phyloP scores from a whole-genome alignment of 768 basidiomycete species.

The Astraeus odoratus region DNA sequence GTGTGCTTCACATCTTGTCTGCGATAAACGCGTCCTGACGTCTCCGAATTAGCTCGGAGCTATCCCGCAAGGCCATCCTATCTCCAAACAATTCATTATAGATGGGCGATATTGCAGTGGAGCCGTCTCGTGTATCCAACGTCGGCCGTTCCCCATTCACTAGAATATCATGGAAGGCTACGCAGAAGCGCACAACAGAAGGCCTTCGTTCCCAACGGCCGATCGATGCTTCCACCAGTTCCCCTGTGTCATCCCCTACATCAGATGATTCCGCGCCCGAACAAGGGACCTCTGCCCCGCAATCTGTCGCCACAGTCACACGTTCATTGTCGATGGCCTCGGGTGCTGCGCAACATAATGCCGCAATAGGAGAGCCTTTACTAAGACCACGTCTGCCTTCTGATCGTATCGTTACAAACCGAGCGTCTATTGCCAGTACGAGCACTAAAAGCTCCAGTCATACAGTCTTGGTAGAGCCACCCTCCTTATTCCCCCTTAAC shows the following conservation, averaged over 20 bases:
- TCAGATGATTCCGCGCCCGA: neutral
- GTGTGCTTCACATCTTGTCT: neutral
- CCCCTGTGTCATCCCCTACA: neutral
- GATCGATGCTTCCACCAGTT: too few species aligned
- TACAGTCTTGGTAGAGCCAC: neutral
- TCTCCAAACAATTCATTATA: too few species aligned
- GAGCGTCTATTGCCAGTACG: neutral
- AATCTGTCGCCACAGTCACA: neutral
- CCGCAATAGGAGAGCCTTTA: neutral
- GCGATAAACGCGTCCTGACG: too few species aligned
- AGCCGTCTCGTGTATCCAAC: too few species aligned
- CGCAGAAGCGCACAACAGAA: too few species aligned
- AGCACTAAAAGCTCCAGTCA: neutral
- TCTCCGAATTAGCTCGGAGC: too few species aligned
- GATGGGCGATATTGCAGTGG: too few species aligned
- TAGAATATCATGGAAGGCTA: too few species aligned
- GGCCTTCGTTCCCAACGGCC: too few species aligned
- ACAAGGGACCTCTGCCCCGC: neutral
- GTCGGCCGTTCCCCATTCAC: too few species aligned
- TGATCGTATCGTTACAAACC: neutral
- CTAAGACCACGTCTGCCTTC: neutral
- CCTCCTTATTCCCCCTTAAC: slow-evolving; percentile 10
- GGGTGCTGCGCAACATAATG: neutral
- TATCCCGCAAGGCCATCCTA: too few species aligned
- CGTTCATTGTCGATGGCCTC: neutral